A percentile compares a stretch with the other conserved stretches of the same genome.
These are phyloP conservation scores for Chamaecrista fasciculata DNA, from an alignment of 306 rosid species.

Conservation along the genomic window DNA sequence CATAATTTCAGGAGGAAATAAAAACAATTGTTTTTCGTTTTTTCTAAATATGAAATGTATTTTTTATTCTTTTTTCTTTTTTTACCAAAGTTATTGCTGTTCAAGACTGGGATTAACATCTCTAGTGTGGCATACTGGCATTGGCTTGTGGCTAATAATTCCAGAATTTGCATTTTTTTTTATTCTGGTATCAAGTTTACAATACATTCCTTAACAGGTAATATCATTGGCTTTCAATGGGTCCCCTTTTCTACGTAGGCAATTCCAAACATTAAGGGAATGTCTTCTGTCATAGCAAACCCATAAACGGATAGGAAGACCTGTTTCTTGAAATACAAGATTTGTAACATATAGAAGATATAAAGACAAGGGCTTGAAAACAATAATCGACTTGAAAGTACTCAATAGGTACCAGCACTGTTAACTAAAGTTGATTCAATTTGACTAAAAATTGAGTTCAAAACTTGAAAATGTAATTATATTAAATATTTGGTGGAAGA, in stretches of 20 bases:
- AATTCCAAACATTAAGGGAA: neutral
- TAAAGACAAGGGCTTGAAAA: too few relatives aligned
- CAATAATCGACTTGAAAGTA: too few relatives aligned
- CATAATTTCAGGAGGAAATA: conserved; percentile 9
- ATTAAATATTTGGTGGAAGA: too few relatives aligned
- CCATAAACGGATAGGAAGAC: neutral
- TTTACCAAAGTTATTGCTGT: neutral
- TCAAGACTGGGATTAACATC: neutral
- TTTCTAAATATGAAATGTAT: neutral
- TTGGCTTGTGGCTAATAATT: conserved; percentile 26
- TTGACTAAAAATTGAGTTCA: too few relatives aligned
- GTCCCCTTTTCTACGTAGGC: neutral
- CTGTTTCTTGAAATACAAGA: too few relatives aligned
- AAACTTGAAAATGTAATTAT: too few relatives aligned
- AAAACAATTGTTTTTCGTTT: neutral
- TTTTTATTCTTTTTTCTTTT: neutral
- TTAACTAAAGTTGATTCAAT: too few relatives aligned
- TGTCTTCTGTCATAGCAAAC: neutral
- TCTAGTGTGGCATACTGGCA: too few relatives aligned
- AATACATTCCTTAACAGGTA: conserved; percentile 9
- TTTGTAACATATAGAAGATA: too few relatives aligned
- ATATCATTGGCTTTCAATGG: conserved; percentile 1
- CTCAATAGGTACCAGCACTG: too few relatives aligned
- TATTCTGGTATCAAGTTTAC: conserved; percentile 3
- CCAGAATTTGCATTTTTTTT: neutral